A percentile compares a stretch with the other conserved stretches of the same genome.
phyloP scores from a whole-genome alignment of 306 rosid species.

The Begonia masoniana region DNA sequence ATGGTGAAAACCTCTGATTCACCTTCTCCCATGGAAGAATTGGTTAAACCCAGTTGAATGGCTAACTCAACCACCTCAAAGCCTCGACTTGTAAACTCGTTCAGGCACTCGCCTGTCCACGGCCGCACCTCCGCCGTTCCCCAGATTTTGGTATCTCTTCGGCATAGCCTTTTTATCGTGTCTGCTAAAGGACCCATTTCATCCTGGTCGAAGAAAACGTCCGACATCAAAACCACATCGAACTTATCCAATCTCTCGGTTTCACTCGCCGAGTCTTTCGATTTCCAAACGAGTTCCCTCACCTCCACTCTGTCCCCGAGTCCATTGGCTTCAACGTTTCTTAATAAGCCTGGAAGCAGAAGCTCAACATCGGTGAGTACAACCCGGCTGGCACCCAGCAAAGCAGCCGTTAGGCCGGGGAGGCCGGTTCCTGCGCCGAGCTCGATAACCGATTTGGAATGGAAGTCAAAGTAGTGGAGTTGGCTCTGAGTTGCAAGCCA shows the following conservation, averaged over 20 bases:
- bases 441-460: conserved; percentile 14
- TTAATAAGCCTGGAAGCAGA: conserved; percentile 13
- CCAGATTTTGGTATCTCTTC: conserved; percentile 14
- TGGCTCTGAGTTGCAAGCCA: conserved; percentile 14
- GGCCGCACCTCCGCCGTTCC: conserved; percentile 21
- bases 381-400: conserved; percentile 22
- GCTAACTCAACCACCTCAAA: conserved; percentile 18
- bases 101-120: conserved; percentile 17
- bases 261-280: conserved; percentile 4
- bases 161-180: conserved; percentile 11
- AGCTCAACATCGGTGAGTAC: conserved; percentile 16
- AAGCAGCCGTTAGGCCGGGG: conserved; percentile 21
- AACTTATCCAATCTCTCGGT: conserved; percentile 8
- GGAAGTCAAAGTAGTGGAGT: conserved; percentile 5
- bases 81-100: conserved; percentile 16
- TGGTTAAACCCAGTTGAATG: neutral
- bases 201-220: conserved; percentile 17
- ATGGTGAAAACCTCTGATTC: conserved; percentile 3
- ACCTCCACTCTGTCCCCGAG: conserved; percentile 20
- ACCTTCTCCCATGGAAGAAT: neutral
- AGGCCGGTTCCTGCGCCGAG: conserved; percentile 31
- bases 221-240: conserved; percentile 25
- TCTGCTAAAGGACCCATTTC: conserved; percentile 14
- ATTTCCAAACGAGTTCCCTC: conserved; percentile 22
- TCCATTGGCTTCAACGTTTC: conserved; percentile 19